phyloP scores from a whole-genome alignment of 2,329 filamentous ascomycete genomes.

The Penicillium sp. region DNA sequence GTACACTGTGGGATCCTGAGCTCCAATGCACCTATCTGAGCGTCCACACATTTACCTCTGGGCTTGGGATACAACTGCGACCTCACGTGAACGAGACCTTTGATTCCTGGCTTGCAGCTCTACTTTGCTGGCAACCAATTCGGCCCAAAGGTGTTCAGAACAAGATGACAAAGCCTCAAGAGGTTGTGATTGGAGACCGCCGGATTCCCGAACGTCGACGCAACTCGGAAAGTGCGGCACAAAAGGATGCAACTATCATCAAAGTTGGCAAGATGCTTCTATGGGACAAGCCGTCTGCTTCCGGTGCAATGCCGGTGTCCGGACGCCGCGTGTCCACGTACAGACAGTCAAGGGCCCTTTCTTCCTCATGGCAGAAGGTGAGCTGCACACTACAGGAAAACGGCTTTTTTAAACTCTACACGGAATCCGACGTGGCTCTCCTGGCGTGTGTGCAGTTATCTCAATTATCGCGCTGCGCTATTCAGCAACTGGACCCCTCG shows the following conservation, averaged over 20 bases:
- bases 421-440: slow-evolving; percentile 71
- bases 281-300: slow-evolving; percentile 68
- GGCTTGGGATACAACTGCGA: slow-evolving; percentile 41
- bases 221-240: slow-evolving; percentile 42
- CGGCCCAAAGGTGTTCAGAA: slow-evolving; percentile 44
- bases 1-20: slow-evolving; percentile 42
- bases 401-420: slow-evolving; percentile 82
- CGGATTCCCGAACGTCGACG: slow-evolving; percentile 38
- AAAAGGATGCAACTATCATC: slow-evolving; percentile 74
- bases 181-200: slow-evolving; percentile 37
- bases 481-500: slow-evolving; percentile 81
- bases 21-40: slow-evolving; percentile 41
- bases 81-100: slow-evolving; percentile 45
- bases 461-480: slow-evolving; percentile 76
- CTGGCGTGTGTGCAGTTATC: slow-evolving; percentile 78
- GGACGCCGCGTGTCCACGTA: slow-evolving; percentile 44
- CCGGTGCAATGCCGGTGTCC: slow-evolving; percentile 30
- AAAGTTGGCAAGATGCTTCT: slow-evolving; percentile 86
- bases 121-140: slow-evolving; percentile 46
- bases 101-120: slow-evolving; percentile 45
- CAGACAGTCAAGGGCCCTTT: slow-evolving; percentile 49
- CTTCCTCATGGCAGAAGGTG: slow-evolving; percentile 71
- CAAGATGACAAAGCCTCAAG: slow-evolving; percentile 44
- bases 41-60: slow-evolving; percentile 42
- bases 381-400: slow-evolving; percentile 93